A percentile compares a stretch with the other conserved stretches of the same genome.
phyloP scores from a whole-genome alignment of 345 rosid genomes.

The Hibiscus trionum region DNA sequence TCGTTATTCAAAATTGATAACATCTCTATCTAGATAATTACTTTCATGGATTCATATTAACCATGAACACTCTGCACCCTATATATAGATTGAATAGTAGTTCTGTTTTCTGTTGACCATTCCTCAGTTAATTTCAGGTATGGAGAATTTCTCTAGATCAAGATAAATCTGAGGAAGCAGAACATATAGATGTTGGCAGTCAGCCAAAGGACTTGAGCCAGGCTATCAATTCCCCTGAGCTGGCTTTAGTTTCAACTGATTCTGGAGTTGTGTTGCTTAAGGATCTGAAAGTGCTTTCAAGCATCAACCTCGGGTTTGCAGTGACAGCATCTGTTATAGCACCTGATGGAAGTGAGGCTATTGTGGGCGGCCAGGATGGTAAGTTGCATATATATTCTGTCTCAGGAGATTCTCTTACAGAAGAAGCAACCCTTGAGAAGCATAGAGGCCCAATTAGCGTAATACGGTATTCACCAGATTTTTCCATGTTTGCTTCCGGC shows the following conservation, averaged over 20 bases:
- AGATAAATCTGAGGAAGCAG: constrained; percentile 40
- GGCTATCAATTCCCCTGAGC: constrained; percentile 31
- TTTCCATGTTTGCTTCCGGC: constrained; percentile 69
- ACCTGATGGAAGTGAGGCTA: constrained; percentile 63
- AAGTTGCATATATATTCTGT: constrained; percentile 60
- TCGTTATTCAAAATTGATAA: neutral
- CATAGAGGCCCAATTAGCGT: constrained; percentile 63
- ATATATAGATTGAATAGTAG: neutral
- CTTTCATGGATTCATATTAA: neutral
- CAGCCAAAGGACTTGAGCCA: constrained; percentile 62
- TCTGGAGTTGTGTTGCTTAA: constrained; percentile 54
- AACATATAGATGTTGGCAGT: constrained; percentile 42
- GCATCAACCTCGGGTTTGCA: constrained; percentile 41
- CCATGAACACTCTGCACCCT: neutral
- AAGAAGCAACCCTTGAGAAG: constrained; percentile 57
- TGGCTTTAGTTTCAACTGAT: constrained; percentile 43
- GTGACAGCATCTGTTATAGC: constrained; percentile 58
- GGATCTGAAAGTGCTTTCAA: constrained; percentile 36
- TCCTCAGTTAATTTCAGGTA: constrained; percentile 26
- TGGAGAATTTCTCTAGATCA: constrained; percentile 43
- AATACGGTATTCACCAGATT: constrained; percentile 60
- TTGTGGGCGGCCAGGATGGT: constrained; percentile 66
- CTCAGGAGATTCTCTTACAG: constrained; percentile 40
- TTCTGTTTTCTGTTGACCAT: neutral
- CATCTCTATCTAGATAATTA: neutral